Evolutionary conservation across 2,329 filamentous ascomycete species (phyloP), one percentile per base, ranked within the genome.

Genomic region (Alternaria sp.): DNA sequence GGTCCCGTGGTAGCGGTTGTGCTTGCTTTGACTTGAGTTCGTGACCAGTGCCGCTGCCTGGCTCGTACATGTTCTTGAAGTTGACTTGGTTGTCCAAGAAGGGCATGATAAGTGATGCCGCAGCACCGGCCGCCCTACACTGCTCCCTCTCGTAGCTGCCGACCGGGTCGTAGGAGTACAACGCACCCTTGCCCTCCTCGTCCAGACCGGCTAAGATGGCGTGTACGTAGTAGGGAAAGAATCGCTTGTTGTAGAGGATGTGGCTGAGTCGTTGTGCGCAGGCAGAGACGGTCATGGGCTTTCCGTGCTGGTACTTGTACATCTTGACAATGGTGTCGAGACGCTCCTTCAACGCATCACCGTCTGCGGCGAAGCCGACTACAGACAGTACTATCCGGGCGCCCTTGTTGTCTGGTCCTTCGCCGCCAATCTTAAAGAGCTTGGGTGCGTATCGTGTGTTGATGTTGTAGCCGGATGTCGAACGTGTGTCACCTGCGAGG

Each of bases 21-120:
- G 85, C 78, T 78, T 89, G 85, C 70, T 90, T 86, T 81, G 91
- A 87, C 83, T 91, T 83, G 72, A 97, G 83, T 55, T 89, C 90
- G 80, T 97, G 92, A 44, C 94, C 94, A 62, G 87, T 86, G 59
- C 93, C 93, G 72, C 92, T 94, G 48, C 90, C 92, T 11, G 94
- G 93, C 57, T 95, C 86, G 79, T 97, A 97, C 84, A 97, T 94
- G 80, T 99, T 99, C 87, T 97, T 99, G 86, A 94, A 94, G 84
- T 98, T 98, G 84, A 99, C 95, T 83, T 99, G 96, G 81, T 99
- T 99, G 81, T 99, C 95, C 76, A 99, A 83, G 86, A 99, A 99
- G 2, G 95, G 95, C 92, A 97, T 99, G 82, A 99, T 99, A 80
- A 99, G 83, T 75, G 92, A 95, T 55, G 93, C 91, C 20, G 94